Evolutionary conservation across 176 grass and related monocot species (phyloP).

Genomic region (Zea luxurians): DNA sequence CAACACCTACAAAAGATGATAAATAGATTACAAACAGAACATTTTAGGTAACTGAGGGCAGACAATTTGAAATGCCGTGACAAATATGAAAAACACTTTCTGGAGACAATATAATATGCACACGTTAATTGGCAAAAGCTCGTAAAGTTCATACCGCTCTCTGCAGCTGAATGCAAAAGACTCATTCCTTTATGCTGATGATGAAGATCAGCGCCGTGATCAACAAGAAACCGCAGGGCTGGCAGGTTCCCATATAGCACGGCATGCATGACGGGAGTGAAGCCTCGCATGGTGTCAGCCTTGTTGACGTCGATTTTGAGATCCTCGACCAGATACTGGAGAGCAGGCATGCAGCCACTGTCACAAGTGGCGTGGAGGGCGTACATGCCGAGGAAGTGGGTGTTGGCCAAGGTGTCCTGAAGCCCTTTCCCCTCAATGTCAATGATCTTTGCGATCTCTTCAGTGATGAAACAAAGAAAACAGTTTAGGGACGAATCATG

Average conservation of each 20-base stretch:
- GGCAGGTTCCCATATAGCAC: slow-evolving; percentile 24
- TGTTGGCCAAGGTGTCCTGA: slow-evolving; percentile 14
- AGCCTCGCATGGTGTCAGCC: slow-evolving; percentile 1
- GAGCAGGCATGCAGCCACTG: background rate
- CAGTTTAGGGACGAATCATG: background rate
- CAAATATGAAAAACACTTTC: slow-evolving; percentile 1
- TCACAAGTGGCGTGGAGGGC: slow-evolving; percentile 3
- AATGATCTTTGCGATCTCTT: slow-evolving; percentile 34
- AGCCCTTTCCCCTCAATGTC: slow-evolving; percentile 32
- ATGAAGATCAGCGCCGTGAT: slow-evolving; percentile 35
- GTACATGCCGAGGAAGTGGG: slow-evolving; percentile 13
- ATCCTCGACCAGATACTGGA: slow-evolving; percentile 29
- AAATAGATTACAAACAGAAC: background rate
- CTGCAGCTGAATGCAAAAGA: slow-evolving; percentile 22
- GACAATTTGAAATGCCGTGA: background rate
- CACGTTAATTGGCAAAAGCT: background rate
- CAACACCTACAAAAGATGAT: background rate
- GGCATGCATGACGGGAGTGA: slow-evolving; percentile 15
- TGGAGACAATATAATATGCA: background rate
- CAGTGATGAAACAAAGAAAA: background rate
- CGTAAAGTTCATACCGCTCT: slow-evolving; percentile 22
- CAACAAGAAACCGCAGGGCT: slow-evolving; percentile 33
- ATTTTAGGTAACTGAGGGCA: background rate
- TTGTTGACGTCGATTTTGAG: slow-evolving; percentile 18
- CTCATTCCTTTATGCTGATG: background rate